phyloP scores from a whole-genome alignment of 2,329 filamentous ascomycete genomes.

The Paraphaeosphaeria sporulosa region DNA sequence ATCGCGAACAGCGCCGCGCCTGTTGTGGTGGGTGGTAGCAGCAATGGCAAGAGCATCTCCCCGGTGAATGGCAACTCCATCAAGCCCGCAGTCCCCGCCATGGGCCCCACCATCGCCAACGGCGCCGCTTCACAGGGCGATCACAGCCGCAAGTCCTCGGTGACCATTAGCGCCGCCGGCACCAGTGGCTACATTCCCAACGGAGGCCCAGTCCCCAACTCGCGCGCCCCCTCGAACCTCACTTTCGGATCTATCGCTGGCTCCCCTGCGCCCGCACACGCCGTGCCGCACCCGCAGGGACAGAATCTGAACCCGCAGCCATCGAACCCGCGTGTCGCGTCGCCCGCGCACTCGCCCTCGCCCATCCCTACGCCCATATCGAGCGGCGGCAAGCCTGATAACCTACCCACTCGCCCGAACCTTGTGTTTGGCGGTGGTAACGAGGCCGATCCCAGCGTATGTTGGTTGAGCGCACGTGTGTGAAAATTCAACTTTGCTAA shows the following conservation, averaged over 20 bases:
- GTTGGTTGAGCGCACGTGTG: constrained; percentile 49
- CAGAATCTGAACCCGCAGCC: constrained; percentile 60
- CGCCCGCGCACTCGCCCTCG: constrained; percentile 86
- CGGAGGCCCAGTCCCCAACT: constrained; percentile 70
- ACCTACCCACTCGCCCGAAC: constrained; percentile 73
- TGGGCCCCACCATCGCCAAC: constrained; percentile 72
- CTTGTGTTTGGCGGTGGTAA: constrained; percentile 79
- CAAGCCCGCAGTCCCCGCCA: constrained; percentile 71
- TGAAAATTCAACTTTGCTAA: constrained; percentile 24
- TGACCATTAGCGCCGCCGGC: constrained; percentile 88
- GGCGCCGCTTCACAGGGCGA: constrained; percentile 66
- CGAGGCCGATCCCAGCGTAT: constrained; percentile 76
- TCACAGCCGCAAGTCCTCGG: constrained; percentile 87
- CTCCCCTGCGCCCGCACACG: constrained; percentile 69
- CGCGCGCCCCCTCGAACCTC: constrained; percentile 64
- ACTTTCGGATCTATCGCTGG: constrained; percentile 80
- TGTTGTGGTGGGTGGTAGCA: constrained; percentile 62
- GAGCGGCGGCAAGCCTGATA: constrained; percentile 81
- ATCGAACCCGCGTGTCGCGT: constrained; percentile 76
- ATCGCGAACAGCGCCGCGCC: constrained; percentile 61
- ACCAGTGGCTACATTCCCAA: constrained; percentile 79
- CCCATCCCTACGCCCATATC: constrained; percentile 92
- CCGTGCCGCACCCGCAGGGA: constrained; percentile 72
- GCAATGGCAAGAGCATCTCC: constrained; percentile 62
- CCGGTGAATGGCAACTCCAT: constrained; percentile 84